Conservation (phyloP, 116 monocot species). For the Iris pallida region DNA sequence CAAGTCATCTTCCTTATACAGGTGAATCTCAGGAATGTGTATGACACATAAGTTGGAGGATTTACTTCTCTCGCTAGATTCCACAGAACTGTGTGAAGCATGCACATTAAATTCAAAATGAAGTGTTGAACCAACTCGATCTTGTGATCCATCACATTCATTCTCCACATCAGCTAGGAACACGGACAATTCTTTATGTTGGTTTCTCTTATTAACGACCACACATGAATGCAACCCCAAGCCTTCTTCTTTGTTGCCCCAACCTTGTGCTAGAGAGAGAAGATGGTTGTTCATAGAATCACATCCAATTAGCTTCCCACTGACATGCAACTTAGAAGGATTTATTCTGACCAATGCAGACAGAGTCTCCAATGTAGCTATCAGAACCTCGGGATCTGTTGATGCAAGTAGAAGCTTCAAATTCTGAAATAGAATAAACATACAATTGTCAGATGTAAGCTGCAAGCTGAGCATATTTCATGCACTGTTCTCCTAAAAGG, state of each 20-base stretch:
- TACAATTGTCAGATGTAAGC: too few species aligned
- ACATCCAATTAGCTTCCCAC: slow-evolving; percentile 83
- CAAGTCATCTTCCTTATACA: slow-evolving; percentile 83
- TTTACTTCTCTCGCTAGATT: slow-evolving; percentile 24
- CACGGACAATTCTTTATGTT: slow-evolving; percentile 57
- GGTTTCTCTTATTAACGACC: slow-evolving; percentile 69
- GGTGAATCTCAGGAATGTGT: slow-evolving; percentile 83
- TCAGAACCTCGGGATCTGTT: slow-evolving; percentile 93
- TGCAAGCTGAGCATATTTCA: too few species aligned
- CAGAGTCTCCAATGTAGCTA: slow-evolving; percentile 85
- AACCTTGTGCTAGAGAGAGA: slow-evolving; percentile 95
- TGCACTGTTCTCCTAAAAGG: too few species aligned
- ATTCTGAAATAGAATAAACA: too few species aligned
- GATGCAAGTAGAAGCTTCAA: too few species aligned
- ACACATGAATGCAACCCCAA: slow-evolving; percentile 92
- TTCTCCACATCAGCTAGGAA: slow-evolving; percentile 79
- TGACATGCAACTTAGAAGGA: slow-evolving; percentile 90
- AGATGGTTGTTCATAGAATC: slow-evolving; percentile 72
- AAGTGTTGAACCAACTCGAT: slow-evolving; percentile 87
- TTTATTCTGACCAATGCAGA: slow-evolving; percentile 90
- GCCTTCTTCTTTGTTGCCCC: slow-evolving; percentile 99
- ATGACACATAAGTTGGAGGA: slow-evolving; percentile 48
- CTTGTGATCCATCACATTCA: slow-evolving; percentile 45
- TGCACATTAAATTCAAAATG: slow-evolving; percentile 80
- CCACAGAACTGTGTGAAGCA: slow-evolving; percentile 19